A percentile compares a stretch with the other conserved stretches of the same genome.
phyloP scores from a whole-genome alignment of 441 rosid genomes.

The Adansonia rubrostipa region DNA sequence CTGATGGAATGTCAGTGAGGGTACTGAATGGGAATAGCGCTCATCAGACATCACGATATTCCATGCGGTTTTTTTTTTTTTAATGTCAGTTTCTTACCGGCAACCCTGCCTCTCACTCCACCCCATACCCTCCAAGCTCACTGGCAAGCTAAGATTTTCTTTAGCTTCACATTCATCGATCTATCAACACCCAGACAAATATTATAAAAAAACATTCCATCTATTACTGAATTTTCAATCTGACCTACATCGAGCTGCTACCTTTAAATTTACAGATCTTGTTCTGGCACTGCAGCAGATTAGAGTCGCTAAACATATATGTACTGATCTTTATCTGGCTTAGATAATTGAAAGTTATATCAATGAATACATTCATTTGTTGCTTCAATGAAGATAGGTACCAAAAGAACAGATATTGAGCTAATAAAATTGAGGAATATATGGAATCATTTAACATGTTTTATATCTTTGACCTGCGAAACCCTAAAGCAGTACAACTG shows the following conservation, averaged over 20 bases:
- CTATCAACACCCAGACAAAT: slow-evolving; percentile 8
- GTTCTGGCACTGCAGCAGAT: not conserved
- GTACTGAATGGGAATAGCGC: slow-evolving; percentile 58
- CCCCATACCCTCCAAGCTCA: not conserved
- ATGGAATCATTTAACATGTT: not conserved
- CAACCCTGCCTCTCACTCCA: slow-evolving; percentile 13
- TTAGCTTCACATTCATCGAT: slow-evolving; percentile 19
- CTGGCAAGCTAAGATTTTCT: not conserved
- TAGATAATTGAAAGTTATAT: not conserved
- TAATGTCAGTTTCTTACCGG: slow-evolving; percentile 10
- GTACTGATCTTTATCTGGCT: not conserved
- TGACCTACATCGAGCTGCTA: not conserved
- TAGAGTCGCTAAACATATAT: not conserved
- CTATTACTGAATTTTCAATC: not conserved
- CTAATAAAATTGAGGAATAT: too few species aligned
- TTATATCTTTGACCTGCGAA: not conserved
- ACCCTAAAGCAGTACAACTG: slow-evolving; percentile 16
- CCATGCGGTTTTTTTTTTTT: slow-evolving; percentile 34
- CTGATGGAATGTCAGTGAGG: slow-evolving; percentile 71
- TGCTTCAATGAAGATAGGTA: not conserved
- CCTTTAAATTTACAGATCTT: not conserved
- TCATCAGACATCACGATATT: slow-evolving; percentile 31
- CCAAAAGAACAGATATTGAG: not conserved
- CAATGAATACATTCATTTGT: not conserved
- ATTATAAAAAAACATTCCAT: not conserved